A percentile compares a stretch with the other conserved stretches of the same genome.
Evolutionary conservation across 768 basidiomycete genomes (phyloP).

Genomic region (Suillus alpinus): DNA sequence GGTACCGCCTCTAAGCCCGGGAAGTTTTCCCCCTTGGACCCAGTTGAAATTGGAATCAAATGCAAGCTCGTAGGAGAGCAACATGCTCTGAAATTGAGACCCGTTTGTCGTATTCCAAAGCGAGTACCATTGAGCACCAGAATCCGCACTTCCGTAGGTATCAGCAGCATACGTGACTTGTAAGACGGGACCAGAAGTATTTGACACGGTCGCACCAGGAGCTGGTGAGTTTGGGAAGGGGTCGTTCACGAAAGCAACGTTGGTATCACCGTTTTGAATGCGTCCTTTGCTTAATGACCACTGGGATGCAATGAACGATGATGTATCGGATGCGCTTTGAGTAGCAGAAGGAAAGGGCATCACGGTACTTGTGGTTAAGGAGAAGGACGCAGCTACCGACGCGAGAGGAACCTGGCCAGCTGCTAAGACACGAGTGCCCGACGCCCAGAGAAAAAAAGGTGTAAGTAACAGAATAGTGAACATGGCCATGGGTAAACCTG

Average conservation of each 20-base stretch:
- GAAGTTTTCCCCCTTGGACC: slow-evolving; percentile 75
- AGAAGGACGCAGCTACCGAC: slow-evolving; percentile 48
- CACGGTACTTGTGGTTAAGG: slow-evolving; percentile 56
- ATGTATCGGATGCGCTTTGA: slow-evolving; percentile 46
- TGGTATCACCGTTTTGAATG: slow-evolving; percentile 54
- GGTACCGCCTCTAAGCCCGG: slow-evolving; percentile 70
- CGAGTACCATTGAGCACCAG: slow-evolving; percentile 67
- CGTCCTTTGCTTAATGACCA: slow-evolving; percentile 64
- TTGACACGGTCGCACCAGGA: slow-evolving; percentile 27
- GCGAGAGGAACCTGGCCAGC: slow-evolving; percentile 4
- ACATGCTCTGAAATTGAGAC: slow-evolving; percentile 60
- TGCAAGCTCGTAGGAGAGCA: slow-evolving; percentile 72
- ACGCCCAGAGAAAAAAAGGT: not conserved
- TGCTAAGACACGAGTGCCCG: slow-evolving; percentile 2
- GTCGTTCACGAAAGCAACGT: slow-evolving; percentile 64
- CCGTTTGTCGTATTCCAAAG: slow-evolving; percentile 64
- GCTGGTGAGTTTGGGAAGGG: slow-evolving; percentile 56
- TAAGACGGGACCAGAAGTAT: slow-evolving; percentile 39
- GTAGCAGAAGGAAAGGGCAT: slow-evolving; percentile 67
- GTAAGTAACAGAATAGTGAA: not conserved
- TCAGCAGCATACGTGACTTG: slow-evolving; percentile 63
- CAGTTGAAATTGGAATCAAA: slow-evolving; percentile 66
- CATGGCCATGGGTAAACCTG: not conserved
- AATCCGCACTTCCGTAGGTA: slow-evolving; percentile 55
- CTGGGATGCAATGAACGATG: slow-evolving; percentile 46